These are phyloP conservation scores for Naganishia liquefaciens DNA, from an alignment of 1,284 basidiomycete species.

Conservation along the genomic window DNA sequence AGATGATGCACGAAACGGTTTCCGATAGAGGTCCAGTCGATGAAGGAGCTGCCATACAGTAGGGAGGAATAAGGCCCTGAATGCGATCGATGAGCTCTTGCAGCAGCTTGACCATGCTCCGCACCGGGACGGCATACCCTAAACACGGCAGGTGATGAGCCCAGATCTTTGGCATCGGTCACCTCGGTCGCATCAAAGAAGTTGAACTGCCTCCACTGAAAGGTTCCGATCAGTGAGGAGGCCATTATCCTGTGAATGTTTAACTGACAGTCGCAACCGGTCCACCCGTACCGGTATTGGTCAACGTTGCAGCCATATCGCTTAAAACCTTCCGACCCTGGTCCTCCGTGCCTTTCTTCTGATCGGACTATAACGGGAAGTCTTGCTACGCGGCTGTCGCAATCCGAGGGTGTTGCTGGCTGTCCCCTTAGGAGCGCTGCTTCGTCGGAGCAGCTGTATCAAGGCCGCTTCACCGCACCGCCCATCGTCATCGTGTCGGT, in stretches of 20 bases:
- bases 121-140: slow-evolving; percentile 57
- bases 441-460: neutral
- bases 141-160: slow-evolving; percentile 72
- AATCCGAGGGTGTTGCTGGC: no score
- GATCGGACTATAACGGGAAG: no score
- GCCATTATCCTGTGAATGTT: neutral
- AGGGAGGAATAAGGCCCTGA: slow-evolving; percentile 40
- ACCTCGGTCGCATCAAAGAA: slow-evolving; percentile 62
- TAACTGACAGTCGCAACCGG: slow-evolving; percentile 22
- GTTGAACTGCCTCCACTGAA: slow-evolving; percentile 76
- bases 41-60: slow-evolving; percentile 42
- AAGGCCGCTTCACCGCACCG: neutral
- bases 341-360: no score
- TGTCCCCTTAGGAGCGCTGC: neutral
- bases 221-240: neutral
- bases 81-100: neutral
- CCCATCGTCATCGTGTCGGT: neutral
- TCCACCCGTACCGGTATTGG: slow-evolving; percentile 23
- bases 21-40: slow-evolving; percentile 23
- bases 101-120: neutral
- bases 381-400: no score
- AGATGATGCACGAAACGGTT: slow-evolving; percentile 33
- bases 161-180: slow-evolving; percentile 76
- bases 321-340: no score
- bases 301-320: slow-evolving; percentile 14